Percentiles rank a stretch among this genome's conserved stretches.
Evolutionary conservation across 352 stramenopile species (phyloP).

Genomic region (Globisporangium ultimum): DNA sequence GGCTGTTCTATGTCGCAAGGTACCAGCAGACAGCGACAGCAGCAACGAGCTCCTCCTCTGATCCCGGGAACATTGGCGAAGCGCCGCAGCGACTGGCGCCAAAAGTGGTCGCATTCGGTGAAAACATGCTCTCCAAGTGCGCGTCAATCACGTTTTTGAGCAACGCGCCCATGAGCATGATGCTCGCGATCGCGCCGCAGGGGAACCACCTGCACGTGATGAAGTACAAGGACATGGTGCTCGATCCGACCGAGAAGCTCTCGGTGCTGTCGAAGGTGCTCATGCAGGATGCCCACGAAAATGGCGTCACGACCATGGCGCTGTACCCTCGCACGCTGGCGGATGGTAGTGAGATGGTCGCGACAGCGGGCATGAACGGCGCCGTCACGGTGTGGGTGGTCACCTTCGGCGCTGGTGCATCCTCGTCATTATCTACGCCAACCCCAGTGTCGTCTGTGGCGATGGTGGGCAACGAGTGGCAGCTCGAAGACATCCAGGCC

Average conservation of each 20-base stretch:
- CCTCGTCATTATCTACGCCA: background rate
- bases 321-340: constrained; percentile 37
- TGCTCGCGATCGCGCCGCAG: constrained; percentile 38
- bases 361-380: constrained; percentile 60
- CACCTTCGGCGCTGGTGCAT: constrained; percentile 17
- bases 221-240: constrained; percentile 49
- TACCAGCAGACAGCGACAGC: constrained; percentile 18
- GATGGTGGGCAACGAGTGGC: constrained; percentile 16
- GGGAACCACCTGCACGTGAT: constrained; percentile 42
- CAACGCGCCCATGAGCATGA: constrained; percentile 41
- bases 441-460: background rate
- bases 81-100: constrained; percentile 24
- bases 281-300: constrained; percentile 44
- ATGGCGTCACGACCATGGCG: constrained; percentile 48
- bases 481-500: constrained; percentile 60
- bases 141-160: constrained; percentile 37
- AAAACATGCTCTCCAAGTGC: constrained; percentile 39
- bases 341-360: constrained; percentile 54
- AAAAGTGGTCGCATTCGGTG: constrained; percentile 46
- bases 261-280: constrained; percentile 51
- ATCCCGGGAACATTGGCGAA: constrained; percentile 11
- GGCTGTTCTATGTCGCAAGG: constrained; percentile 44
- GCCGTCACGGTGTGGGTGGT: constrained; percentile 72
- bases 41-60: background rate
- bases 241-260: constrained; percentile 47